These are phyloP conservation scores for Phylloporus sp. DNA, from an alignment of 768 basidiomycete genomes.

Conservation along the genomic window DNA sequence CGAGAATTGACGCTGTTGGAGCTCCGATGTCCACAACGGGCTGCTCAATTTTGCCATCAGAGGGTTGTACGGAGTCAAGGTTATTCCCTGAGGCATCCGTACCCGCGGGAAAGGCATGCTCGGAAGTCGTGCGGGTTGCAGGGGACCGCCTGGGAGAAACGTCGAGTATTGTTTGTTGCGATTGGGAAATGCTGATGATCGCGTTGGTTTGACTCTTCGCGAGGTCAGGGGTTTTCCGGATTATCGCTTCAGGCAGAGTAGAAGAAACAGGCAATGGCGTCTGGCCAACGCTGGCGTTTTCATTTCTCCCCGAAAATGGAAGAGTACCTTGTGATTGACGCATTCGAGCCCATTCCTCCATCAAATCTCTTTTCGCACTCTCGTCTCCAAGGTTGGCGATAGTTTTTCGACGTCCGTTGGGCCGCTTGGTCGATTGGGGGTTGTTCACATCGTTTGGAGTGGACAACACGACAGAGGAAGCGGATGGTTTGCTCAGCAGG, in stretches of 20 bases:
- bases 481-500: conserved; percentile 7
- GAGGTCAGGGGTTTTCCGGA: not conserved
- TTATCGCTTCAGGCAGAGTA: not conserved
- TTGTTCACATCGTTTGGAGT: not conserved
- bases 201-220: not conserved
- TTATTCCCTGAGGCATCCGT: not conserved
- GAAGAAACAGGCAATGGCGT: not conserved
- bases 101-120: not conserved
- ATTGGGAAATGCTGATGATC: not conserved
- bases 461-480: conserved; percentile 1
- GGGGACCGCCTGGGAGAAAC: not conserved
- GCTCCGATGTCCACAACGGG: not conserved
- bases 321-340: conserved; percentile 26
- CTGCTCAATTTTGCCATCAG: conserved; percentile 1
- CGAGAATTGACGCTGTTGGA: not conserved
- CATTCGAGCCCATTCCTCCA: conserved; percentile 29
- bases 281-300: not conserved
- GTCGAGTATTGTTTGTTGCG: not conserved
- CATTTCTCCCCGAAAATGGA: conserved; percentile 10
- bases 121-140: not conserved
- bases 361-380: conserved; percentile 19
- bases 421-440: conserved; percentile 6
- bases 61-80: not conserved
- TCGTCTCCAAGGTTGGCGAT: conserved; percentile 17
- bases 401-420: conserved; percentile 16